phyloP scores from a whole-genome alignment of 345 rosid genomes.

The Salix arbutifolia region DNA sequence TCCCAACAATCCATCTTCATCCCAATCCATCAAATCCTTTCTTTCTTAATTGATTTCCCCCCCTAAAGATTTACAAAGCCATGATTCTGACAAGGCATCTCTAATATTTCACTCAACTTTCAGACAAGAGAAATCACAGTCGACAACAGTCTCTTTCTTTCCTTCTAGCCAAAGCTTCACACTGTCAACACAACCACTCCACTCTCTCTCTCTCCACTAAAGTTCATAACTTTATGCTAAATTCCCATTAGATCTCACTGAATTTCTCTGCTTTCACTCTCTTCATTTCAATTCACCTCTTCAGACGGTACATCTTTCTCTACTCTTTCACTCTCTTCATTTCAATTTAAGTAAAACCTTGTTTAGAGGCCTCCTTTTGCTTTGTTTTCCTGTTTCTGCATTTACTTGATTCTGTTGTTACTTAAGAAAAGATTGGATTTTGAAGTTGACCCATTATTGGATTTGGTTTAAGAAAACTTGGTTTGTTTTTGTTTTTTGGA shows the following conservation, averaged over 20 bases:
- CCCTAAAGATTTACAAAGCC: background rate
- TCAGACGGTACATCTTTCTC: too few relatives aligned
- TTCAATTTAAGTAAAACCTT: background rate
- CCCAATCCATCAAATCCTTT: too few relatives aligned
- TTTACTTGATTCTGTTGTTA: background rate
- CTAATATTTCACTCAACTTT: background rate
- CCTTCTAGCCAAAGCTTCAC: background rate
- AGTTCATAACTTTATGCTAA: background rate
- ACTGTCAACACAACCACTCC: background rate
- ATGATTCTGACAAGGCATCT: background rate
- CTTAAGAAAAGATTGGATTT: background rate
- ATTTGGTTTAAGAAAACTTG: conserved; percentile 1
- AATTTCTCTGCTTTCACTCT: background rate
- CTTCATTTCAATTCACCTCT: background rate
- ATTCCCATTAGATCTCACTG: background rate
- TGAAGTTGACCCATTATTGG: background rate
- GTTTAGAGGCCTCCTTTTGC: background rate
- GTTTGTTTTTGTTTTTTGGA: background rate
- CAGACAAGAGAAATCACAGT: background rate
- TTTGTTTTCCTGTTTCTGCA: background rate
- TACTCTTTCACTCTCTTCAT: background rate
- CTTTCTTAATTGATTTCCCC: too few relatives aligned
- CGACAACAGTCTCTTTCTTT: background rate
- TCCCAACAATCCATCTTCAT: too few relatives aligned
- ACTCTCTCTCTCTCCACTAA: background rate